These are phyloP conservation scores for Globisporangium solare DNA, from an alignment of 352 stramenopile species.

Conservation along the genomic window DNA sequence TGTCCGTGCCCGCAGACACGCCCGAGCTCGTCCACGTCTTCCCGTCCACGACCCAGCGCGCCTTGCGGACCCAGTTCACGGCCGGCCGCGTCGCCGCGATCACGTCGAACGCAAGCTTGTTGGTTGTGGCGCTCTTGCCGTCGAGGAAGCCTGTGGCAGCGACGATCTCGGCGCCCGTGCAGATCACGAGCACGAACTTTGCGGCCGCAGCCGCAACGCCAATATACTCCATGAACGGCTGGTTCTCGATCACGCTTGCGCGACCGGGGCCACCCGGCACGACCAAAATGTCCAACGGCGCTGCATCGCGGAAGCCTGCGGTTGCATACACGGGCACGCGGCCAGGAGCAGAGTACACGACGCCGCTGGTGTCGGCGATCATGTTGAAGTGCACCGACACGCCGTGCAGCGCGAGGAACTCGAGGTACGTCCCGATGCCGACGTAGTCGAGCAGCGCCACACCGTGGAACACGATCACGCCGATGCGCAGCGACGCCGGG, in stretches of 20 bases:
- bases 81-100: conserved; percentile 2
- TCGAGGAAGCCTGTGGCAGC: conserved; percentile 11
- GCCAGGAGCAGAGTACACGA: too few species aligned
- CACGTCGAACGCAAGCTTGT: conserved; percentile 11
- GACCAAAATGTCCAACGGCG: too few species aligned
- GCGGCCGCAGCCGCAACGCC: not conserved
- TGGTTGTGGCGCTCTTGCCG: conserved; percentile 15
- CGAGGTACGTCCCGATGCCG: too few species aligned
- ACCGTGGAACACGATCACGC: too few species aligned
- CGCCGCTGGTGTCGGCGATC: too few species aligned
- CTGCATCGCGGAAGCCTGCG: too few species aligned
- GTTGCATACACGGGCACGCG: too few species aligned
- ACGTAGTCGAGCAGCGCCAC: too few species aligned
- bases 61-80: conserved; percentile 15
- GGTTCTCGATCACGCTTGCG: not conserved
- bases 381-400: too few species aligned
- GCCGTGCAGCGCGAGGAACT: too few species aligned
- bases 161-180: conserved; percentile 11
- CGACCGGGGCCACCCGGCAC: too few species aligned
- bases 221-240: not conserved
- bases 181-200: conserved; percentile 9
- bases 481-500: too few species aligned
- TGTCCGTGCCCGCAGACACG: conserved; percentile 58
- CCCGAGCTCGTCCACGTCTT: conserved; percentile 54
- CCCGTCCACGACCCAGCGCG: conserved; percentile 20